These are phyloP conservation scores for Cucurbita pepo DNA, from an alignment of 306 rosid genomes.

Conservation along the genomic window DNA sequence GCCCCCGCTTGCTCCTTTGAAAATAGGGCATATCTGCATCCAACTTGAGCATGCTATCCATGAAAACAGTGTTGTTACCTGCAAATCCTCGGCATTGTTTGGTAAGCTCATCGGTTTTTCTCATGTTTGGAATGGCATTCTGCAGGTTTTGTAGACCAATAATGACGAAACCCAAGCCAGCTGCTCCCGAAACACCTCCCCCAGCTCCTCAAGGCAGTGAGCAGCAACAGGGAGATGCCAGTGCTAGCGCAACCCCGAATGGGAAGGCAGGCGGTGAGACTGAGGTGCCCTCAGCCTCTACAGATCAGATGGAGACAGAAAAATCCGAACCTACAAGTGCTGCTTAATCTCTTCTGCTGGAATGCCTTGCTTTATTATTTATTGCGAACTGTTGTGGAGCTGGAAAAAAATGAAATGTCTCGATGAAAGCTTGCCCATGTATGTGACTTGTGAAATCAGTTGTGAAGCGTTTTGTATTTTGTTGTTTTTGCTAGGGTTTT, in stretches of 20 bases:
- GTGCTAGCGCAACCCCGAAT: not conserved
- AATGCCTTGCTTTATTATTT: not conserved
- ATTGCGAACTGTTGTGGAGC: conserved; percentile 1
- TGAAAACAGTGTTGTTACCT: not conserved
- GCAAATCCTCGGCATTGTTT: not conserved
- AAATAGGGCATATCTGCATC: not conserved
- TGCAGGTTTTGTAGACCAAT: conserved; percentile 68
- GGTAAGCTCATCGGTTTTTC: not conserved
- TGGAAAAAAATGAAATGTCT: not conserved
- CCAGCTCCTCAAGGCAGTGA: conserved; percentile 33
- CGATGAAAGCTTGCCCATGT: not conserved
- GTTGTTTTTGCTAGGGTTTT: not conserved
- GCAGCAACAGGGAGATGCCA: conserved; percentile 29
- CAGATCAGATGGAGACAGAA: conserved; percentile 76
- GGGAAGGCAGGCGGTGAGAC: conserved; percentile 21
- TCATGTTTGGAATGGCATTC: not conserved
- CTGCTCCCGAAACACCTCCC: conserved; percentile 42
- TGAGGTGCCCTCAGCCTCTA: conserved; percentile 31
- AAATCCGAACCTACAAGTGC: conserved; percentile 37
- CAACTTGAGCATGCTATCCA: not conserved
- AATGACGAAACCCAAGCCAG: conserved; percentile 78
- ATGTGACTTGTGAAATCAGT: conserved; percentile 4
- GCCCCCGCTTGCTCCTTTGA: too few species aligned
- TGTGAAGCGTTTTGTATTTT: conserved; percentile 6
- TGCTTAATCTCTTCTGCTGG: conserved; percentile 15